Evolutionary conservation across 768 basidiomycete genomes (phyloP).

Genomic region (Rhodotorula babjevae): DNA sequence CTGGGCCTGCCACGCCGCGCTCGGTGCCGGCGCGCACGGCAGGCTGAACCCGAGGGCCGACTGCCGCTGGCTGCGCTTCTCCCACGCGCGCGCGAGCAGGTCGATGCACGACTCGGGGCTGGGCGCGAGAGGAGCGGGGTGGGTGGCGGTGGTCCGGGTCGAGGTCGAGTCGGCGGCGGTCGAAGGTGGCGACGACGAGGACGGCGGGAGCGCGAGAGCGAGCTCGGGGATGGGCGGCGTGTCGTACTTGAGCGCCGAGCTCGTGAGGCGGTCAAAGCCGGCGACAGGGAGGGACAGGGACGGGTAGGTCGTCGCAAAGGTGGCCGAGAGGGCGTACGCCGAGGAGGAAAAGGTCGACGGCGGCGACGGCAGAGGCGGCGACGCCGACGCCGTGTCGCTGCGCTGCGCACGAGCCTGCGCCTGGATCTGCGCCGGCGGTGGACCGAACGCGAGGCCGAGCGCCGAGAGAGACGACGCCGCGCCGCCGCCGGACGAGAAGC

Average conservation of each 20-base stretch:
- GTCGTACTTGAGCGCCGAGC: slow-evolving; percentile 5
- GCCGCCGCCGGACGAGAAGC: background rate
- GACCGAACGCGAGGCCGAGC: slow-evolving; percentile 21
- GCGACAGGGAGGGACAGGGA: slow-evolving; percentile 16
- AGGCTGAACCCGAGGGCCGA: no score
- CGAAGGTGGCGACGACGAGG: background rate
- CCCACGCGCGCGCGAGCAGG: slow-evolving; percentile 29
- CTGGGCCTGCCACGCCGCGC: background rate
- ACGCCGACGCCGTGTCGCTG: background rate
- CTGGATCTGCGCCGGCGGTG: background rate
- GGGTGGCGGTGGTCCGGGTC: background rate
- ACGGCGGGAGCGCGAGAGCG: background rate
- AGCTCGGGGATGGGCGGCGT: background rate
- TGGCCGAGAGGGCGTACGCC: slow-evolving; percentile 9
- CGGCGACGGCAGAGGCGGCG: background rate
- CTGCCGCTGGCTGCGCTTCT: slow-evolving; percentile 2
- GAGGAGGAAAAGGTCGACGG: background rate
- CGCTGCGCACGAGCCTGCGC: background rate
- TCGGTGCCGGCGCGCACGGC: no score
- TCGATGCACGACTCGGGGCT: slow-evolving; percentile 9
- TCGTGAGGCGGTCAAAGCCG: slow-evolving; percentile 8
- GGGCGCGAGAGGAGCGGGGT: background rate
- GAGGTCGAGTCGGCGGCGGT: background rate
- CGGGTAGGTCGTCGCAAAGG: slow-evolving; percentile 25
- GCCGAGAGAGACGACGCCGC: background rate